A percentile compares a stretch with the other conserved stretches of the same genome.
Evolutionary conservation across 2,329 filamentous ascomycete genomes (phyloP).

Genomic region (Akanthomyces muscarius): DNA sequence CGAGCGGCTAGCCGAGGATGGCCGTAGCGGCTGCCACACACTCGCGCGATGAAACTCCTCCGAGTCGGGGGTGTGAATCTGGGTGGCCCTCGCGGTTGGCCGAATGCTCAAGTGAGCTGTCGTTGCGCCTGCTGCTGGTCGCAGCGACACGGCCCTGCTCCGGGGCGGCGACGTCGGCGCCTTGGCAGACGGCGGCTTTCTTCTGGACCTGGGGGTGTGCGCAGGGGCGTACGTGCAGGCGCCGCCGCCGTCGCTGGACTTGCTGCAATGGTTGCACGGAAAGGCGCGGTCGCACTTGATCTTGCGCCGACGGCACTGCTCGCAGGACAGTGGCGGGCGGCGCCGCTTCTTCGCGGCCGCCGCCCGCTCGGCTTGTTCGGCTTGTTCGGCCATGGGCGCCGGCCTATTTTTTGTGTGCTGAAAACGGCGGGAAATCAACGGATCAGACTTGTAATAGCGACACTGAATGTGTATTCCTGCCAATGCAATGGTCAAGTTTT

Average conservation of each 20-base stretch:
- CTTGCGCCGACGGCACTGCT: constrained; percentile 55
- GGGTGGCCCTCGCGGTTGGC: neutral
- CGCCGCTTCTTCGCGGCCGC: constrained; percentile 35
- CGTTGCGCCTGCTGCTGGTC: neutral
- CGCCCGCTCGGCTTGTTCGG: constrained; percentile 36
- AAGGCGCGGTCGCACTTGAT: constrained; percentile 56
- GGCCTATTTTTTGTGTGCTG: neutral
- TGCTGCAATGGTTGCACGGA: constrained; percentile 58
- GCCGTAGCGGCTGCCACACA: neutral
- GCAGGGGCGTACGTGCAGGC: constrained; percentile 49
- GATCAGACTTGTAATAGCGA: too few species aligned
- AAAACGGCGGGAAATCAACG: neutral
- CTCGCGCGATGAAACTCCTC: constrained; percentile 6
- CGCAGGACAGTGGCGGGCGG: constrained; percentile 46
- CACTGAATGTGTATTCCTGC: too few species aligned
- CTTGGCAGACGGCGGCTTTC: neutral
- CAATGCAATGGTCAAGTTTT: too few species aligned
- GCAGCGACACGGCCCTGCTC: neutral
- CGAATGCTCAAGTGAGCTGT: neutral
- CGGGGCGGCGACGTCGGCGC: neutral
- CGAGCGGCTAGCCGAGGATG: neutral
- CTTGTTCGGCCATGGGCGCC: constrained; percentile 27
- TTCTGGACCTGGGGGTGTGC: constrained; percentile 26
- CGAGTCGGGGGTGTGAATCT: constrained; percentile 1
- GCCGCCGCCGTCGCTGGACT: constrained; percentile 41